phyloP scores from a whole-genome alignment of 2,329 filamentous ascomycete species.

The Pyrenophora graminea region DNA sequence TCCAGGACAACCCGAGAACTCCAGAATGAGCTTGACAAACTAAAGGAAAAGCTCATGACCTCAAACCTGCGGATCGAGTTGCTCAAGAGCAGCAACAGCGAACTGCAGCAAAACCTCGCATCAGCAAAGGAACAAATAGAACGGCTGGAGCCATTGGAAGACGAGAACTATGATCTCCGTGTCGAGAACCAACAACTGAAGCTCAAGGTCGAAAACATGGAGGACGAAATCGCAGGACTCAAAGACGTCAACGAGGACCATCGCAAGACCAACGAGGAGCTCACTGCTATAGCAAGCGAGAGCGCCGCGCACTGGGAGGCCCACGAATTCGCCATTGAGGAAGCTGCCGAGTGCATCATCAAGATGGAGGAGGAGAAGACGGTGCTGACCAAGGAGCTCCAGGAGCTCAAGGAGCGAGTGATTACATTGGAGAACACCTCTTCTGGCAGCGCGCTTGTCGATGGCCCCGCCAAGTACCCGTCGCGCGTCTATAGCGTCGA shows the following conservation, averaged over 20 bases:
- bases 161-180: constrained; percentile 33
- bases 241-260: constrained; percentile 22
- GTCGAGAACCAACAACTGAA: constrained; percentile 29
- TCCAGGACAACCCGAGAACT: constrained; percentile 37
- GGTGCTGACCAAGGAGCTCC: constrained; percentile 28
- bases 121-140: constrained; percentile 31
- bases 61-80: constrained; percentile 40
- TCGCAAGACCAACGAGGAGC: constrained; percentile 25
- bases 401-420: constrained; percentile 27
- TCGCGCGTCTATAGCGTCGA: constrained; percentile 40
- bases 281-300: constrained; percentile 36
- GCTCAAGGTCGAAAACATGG: constrained; percentile 27
- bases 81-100: constrained; percentile 36
- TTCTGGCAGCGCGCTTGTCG: constrained; percentile 16
- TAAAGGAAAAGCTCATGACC: constrained; percentile 36
- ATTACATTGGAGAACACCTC: constrained; percentile 19
- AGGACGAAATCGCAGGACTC: constrained; percentile 22
- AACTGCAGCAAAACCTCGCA: constrained; percentile 34
- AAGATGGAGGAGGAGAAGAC: constrained; percentile 36
- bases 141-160: constrained; percentile 32
- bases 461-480: constrained; percentile 22
- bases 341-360: constrained; percentile 41
- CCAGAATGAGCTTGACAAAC: constrained; percentile 31
- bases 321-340: constrained; percentile 35
- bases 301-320: constrained; percentile 31